A percentile compares a stretch with the other conserved stretches of the same genome.
phyloP scores from a whole-genome alignment of 352 stramenopile species.

The Phytophthora europaea region DNA sequence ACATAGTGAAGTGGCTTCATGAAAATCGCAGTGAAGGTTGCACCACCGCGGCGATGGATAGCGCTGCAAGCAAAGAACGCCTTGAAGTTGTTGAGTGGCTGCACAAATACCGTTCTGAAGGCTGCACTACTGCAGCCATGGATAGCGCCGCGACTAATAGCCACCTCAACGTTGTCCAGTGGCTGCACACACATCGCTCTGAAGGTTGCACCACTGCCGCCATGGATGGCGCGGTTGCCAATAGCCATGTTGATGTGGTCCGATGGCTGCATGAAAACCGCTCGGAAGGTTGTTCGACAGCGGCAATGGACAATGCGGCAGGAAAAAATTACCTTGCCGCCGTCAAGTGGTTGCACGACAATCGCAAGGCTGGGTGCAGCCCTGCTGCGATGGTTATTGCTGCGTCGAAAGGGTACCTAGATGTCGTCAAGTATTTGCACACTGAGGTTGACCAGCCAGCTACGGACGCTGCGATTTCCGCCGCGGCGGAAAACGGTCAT shows the following conservation, averaged over 20 bases:
- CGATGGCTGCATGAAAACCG: conserved; percentile 24
- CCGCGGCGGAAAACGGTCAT: conserved; percentile 19
- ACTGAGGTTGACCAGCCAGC: conserved; percentile 3
- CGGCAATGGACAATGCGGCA: conserved; percentile 26
- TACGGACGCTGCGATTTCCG: conserved; percentile 18
- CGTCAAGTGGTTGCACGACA: conserved; percentile 26
- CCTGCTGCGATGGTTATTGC: conserved; percentile 21
- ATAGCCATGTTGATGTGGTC: no score
- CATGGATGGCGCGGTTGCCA: conserved; percentile 16
- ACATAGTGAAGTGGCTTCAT: not conserved
- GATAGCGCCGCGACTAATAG: conserved; percentile 8
- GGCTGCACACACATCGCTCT: conserved; percentile 19
- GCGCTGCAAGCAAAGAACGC: not conserved
- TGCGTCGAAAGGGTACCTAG: conserved; percentile 21
- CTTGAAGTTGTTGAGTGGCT: conserved; percentile 5
- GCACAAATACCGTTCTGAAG: conserved; percentile 23
- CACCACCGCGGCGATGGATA: not conserved
- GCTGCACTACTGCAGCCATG: not conserved
- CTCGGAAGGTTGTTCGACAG: conserved; percentile 23
- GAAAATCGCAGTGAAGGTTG: not conserved
- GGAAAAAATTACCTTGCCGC: conserved; percentile 8
- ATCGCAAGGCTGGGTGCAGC: conserved; percentile 23
- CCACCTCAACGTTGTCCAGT: conserved; percentile 8
- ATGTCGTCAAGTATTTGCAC: conserved; percentile 37
- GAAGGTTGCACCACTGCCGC: conserved; percentile 22